A percentile compares a stretch with the other conserved stretches of the same genome.
Evolutionary conservation across 768 basidiomycete genomes (phyloP).

Genomic region (Pulveroboletus sp.): DNA sequence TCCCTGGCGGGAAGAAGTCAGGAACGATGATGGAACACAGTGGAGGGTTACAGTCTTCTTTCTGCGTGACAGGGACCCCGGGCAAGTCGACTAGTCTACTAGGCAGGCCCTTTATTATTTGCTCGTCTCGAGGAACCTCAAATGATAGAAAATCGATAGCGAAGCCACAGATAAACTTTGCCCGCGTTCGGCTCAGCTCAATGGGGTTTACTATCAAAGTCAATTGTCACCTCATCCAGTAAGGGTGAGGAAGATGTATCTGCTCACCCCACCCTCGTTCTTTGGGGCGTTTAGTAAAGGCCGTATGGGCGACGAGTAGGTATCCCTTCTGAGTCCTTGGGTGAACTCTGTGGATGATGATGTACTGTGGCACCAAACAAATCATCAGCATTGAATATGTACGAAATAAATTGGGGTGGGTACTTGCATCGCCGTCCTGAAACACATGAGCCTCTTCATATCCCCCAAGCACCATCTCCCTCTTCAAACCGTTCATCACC

Average conservation of each 20-base stretch:
- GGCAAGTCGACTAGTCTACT: slow-evolving; percentile 62
- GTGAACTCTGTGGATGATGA: slow-evolving; percentile 88
- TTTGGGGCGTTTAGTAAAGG: slow-evolving; percentile 79
- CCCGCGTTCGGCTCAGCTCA: slow-evolving; percentile 74
- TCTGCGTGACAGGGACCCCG: slow-evolving; percentile 54
- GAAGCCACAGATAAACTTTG: slow-evolving; percentile 78
- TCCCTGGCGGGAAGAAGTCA: slow-evolving; percentile 91
- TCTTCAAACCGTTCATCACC: slow-evolving; percentile 79
- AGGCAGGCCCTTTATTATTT: slow-evolving; percentile 66
- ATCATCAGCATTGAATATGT: slow-evolving; percentile 1
- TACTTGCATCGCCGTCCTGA: slow-evolving; percentile 88
- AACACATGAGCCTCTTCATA: slow-evolving; percentile 94
- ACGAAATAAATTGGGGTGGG: neutral
- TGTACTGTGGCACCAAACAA: slow-evolving; percentile 59
- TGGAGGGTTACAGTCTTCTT: slow-evolving; percentile 68
- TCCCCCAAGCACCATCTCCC: slow-evolving; percentile 86
- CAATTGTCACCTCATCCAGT: neutral
- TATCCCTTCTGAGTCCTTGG: slow-evolving; percentile 89
- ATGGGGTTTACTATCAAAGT: slow-evolving; percentile 66
- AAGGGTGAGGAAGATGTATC: neutral
- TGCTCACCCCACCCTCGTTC: slow-evolving; percentile 75
- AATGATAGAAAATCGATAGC: slow-evolving; percentile 66
- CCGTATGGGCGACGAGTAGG: slow-evolving; percentile 86
- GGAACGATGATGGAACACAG: slow-evolving; percentile 80
- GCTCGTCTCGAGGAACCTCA: slow-evolving; percentile 45